A percentile compares a stretch with the other conserved stretches of the same genome.
These are phyloP conservation scores for Pelargonium australe DNA, from an alignment of 441 rosid species.

Conservation along the genomic window DNA sequence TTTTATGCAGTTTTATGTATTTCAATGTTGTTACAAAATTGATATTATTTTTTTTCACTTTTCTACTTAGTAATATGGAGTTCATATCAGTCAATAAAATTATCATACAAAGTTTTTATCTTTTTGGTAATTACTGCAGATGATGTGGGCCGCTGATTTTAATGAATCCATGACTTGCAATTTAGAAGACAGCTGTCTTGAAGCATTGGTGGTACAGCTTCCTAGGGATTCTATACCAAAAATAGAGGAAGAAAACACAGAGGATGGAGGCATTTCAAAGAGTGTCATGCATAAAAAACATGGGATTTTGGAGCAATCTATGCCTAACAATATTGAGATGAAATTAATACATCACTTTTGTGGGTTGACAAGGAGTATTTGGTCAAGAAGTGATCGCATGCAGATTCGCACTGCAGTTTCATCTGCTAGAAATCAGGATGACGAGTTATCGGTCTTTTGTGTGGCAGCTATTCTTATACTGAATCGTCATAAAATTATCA, in stretches of 20 bases:
- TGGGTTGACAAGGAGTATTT: conserved; percentile 65
- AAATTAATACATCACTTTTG: conserved; percentile 61
- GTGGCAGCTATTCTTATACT: conserved; percentile 83
- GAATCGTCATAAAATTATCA: conserved; percentile 78
- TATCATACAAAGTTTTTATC: background rate
- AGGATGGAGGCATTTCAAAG: conserved; percentile 39
- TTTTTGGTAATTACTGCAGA: conserved; percentile 37
- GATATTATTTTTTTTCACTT: background rate
- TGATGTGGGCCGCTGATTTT: conserved; percentile 99
- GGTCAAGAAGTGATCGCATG: conserved; percentile 55
- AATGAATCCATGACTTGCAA: conserved; percentile 50
- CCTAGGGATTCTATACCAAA: conserved; percentile 42
- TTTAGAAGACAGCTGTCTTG: conserved; percentile 64
- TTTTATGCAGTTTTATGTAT: background rate
- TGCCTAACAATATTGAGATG: conserved; percentile 35
- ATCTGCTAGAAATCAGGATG: conserved; percentile 57
- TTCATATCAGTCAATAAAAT: background rate
- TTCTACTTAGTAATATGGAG: background rate
- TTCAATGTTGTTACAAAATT: background rate
- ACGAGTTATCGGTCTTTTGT: conserved; percentile 77
- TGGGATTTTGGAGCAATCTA: conserved; percentile 32
- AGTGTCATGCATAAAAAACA: conserved; percentile 36
- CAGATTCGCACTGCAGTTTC: conserved; percentile 46
- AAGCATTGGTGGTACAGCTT: conserved; percentile 57
- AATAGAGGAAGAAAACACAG: conserved; percentile 36